Percentiles rank a stretch among this genome's conserved stretches.
These are phyloP conservation scores for Cercophora newfieldiana DNA, from an alignment of 495 filamentous ascomycete genomes.

Conservation along the genomic window DNA sequence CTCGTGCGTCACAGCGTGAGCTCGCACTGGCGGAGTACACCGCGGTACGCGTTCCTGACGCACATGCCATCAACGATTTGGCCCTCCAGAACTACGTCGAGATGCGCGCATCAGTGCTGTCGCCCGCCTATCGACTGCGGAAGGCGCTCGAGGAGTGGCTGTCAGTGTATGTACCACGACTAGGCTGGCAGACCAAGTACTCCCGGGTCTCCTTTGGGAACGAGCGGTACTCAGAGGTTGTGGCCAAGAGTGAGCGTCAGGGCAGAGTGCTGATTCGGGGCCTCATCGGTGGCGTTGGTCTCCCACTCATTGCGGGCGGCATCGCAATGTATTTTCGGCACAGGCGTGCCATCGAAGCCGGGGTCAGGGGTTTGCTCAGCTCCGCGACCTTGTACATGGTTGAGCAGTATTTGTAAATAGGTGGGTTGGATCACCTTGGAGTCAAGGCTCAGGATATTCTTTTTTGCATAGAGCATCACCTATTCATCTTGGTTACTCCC, in stretches of 20 bases:
- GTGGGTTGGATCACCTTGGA: not conserved
- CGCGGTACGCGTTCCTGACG: constrained; percentile 68
- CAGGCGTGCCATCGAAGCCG: constrained; percentile 12
- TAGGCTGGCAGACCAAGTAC: constrained; percentile 92
- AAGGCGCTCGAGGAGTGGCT: constrained; percentile 87
- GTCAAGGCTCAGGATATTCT: not conserved
- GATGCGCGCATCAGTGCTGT: constrained; percentile 82
- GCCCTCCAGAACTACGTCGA: constrained; percentile 90
- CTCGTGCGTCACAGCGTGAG: constrained; percentile 42
- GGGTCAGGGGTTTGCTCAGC: constrained; percentile 8
- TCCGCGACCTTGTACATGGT: not conserved
- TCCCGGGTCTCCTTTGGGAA: constrained; percentile 90
- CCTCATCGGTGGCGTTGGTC: constrained; percentile 8
- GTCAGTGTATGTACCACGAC: constrained; percentile 66
- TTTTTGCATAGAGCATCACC: not conserved
- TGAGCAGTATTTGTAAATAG: not conserved
- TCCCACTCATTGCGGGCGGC: constrained; percentile 15
- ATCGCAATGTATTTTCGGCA: constrained; percentile 15
- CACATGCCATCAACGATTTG: constrained; percentile 87
- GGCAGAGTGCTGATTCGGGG: constrained; percentile 27
- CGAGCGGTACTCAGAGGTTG: constrained; percentile 83
- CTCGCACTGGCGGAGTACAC: constrained; percentile 74
- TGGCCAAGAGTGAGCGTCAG: constrained; percentile 66
- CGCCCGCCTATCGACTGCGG: constrained; percentile 69
- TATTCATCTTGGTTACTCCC: not conserved